These are phyloP conservation scores for Colletotrichum trifolii DNA, from an alignment of 2,329 filamentous ascomycete genomes.

Conservation along the genomic window DNA sequence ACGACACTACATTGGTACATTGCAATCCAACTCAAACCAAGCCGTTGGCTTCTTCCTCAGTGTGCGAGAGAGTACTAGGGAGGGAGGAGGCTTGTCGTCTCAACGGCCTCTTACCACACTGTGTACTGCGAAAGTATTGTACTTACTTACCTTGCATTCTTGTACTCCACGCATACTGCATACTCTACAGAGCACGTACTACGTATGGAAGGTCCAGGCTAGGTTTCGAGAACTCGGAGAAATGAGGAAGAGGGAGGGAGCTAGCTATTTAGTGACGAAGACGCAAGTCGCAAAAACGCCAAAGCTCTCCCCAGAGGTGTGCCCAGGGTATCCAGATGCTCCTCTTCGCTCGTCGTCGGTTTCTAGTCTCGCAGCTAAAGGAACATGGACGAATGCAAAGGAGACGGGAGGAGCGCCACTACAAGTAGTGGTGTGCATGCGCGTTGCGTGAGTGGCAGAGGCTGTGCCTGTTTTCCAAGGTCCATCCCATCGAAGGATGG, in stretches of 20 bases:
- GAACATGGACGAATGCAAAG: background rate
- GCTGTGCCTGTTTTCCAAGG: conserved; percentile 8
- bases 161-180: no score
- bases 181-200: no score
- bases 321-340: background rate
- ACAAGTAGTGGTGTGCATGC: background rate
- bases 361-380: no score
- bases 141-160: no score
- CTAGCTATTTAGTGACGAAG: background rate
- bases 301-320: background rate
- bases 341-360: no score
- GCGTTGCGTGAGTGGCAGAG: conserved; percentile 21
- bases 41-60: conserved; percentile 1
- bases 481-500: background rate
- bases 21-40: conserved; percentile 8
- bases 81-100: background rate
- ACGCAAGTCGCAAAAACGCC: conserved; percentile 9
- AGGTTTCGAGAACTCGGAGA: conserved; percentile 27
- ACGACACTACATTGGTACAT: background rate
- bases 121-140: no score
- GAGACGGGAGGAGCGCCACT: conserved; percentile 12
- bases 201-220: background rate
- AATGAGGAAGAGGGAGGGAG: conserved; percentile 3
- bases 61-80: no score
- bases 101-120: no score